Percentiles rank a stretch among this genome's conserved stretches.
phyloP scores from a whole-genome alignment of 345 rosid genomes.

The Xanthoceras sorbifolium region DNA sequence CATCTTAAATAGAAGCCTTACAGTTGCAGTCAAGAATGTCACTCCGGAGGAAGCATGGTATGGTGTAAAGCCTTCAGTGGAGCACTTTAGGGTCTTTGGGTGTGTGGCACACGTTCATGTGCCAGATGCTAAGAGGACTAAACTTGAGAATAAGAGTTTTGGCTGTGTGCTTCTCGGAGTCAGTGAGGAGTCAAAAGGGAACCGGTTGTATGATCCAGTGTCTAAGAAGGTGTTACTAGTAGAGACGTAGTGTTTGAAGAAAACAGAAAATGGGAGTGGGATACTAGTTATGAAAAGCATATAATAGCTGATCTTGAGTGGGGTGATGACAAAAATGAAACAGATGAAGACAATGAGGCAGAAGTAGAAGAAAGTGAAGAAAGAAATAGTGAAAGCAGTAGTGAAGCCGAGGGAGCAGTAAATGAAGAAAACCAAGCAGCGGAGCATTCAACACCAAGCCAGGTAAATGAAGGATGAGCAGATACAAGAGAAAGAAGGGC shows the following conservation, averaged over 20 bases:
- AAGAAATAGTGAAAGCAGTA: too few species aligned
- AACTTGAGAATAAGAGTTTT: background rate
- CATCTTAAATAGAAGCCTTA: background rate
- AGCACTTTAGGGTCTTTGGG: conserved; percentile 4
- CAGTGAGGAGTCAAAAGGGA: background rate
- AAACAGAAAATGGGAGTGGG: background rate
- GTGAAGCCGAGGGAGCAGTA: too few species aligned
- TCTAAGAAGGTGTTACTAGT: background rate
- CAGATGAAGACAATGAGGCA: background rate
- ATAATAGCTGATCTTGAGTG: background rate
- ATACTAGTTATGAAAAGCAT: background rate
- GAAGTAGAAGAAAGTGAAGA: background rate
- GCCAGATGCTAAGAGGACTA: conserved; percentile 2
- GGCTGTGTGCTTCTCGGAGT: background rate
- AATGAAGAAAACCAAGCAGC: too few species aligned
- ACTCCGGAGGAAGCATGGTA: conserved; percentile 4
- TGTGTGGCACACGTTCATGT: conserved; percentile 8
- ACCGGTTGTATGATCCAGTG: background rate
- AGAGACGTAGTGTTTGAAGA: background rate
- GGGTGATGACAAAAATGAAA: background rate
- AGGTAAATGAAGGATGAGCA: too few species aligned
- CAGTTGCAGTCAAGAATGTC: background rate
- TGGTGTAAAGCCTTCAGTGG: background rate
- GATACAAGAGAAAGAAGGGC: too few species aligned
- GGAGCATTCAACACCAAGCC: too few species aligned